Evolutionary conservation across 2,329 filamentous ascomycete species (phyloP).

Genomic region (Coniochaeta hoffmannii): DNA sequence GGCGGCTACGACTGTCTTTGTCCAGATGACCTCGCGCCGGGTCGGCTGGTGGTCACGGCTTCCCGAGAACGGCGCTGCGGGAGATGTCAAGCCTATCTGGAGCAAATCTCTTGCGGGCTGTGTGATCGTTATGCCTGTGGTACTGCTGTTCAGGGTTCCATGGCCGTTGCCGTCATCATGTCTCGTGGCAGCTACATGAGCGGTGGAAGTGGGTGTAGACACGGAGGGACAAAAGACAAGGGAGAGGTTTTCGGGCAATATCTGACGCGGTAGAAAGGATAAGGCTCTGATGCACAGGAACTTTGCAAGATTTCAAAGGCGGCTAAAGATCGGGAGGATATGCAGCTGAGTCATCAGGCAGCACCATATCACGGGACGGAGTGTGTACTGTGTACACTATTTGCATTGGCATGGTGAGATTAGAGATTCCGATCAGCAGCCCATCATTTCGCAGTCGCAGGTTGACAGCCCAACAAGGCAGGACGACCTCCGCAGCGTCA

Average conservation of each 20-base stretch:
- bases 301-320: no score
- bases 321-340: not conserved
- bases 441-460: not conserved
- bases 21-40: not conserved
- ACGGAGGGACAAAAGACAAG: no score
- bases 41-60: not conserved
- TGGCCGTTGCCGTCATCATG: no score
- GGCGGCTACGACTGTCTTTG: no score
- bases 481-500: not conserved
- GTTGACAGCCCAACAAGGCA: not conserved
- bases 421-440: not conserved
- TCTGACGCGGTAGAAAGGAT: no score
- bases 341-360: no score
- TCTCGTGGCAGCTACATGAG: no score
- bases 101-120: not conserved
- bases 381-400: not conserved
- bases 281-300: no score
- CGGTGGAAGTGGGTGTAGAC: no score
- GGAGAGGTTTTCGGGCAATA: no score
- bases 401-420: not conserved
- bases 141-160: no score
- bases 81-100: constrained; percentile 1
- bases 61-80: constrained; percentile 1
- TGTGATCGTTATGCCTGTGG: not conserved
- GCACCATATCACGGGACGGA: no score